Conservation (phyloP, 2,329 filamentous ascomycete genomes). For the Xylaria hypoxylon region DNA sequence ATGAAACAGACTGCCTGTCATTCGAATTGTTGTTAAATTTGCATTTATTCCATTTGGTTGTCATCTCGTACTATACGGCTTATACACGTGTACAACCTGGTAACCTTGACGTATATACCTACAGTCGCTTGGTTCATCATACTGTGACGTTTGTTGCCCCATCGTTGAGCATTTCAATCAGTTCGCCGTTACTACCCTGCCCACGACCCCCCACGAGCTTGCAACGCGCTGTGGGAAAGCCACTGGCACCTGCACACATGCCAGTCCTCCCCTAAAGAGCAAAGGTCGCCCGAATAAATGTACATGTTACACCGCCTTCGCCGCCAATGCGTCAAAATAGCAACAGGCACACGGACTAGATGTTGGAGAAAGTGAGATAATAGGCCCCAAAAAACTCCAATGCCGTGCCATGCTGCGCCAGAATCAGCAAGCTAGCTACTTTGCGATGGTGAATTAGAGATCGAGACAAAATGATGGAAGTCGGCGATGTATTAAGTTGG, state of each 20-base stretch:
- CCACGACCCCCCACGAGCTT: slow-evolving; percentile 5
- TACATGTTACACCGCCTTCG: slow-evolving; percentile 36
- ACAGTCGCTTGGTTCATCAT: slow-evolving; percentile 40
- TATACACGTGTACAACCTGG: slow-evolving; percentile 44
- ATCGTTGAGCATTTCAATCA: slow-evolving; percentile 16
- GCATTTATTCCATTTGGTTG: slow-evolving; percentile 31
- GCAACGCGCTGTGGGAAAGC: slow-evolving; percentile 12
- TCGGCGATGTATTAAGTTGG: slow-evolving; percentile 31
- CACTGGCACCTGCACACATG: slow-evolving; percentile 8
- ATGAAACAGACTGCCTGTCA: neutral
- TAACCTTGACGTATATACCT: slow-evolving; percentile 43
- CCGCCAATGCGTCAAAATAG: slow-evolving; percentile 40
- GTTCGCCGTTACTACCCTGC: slow-evolving; percentile 4
- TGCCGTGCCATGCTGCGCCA: slow-evolving; percentile 38
- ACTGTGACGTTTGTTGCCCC: slow-evolving; percentile 23
- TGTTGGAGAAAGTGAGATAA: slow-evolving; percentile 33
- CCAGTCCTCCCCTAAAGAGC: slow-evolving; percentile 22
- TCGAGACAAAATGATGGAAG: slow-evolving; percentile 21
- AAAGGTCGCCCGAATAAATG: slow-evolving; percentile 21
- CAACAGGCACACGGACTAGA: slow-evolving; percentile 29
- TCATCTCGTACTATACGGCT: slow-evolving; percentile 32
- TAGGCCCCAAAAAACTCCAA: slow-evolving; percentile 41
- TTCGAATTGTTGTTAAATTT: slow-evolving; percentile 17
- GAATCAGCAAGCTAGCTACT: slow-evolving; percentile 25
- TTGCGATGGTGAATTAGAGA: slow-evolving; percentile 17